Conservation (phyloP, 352 stramenopile species). For the Globisporangium ultimum region DNA sequence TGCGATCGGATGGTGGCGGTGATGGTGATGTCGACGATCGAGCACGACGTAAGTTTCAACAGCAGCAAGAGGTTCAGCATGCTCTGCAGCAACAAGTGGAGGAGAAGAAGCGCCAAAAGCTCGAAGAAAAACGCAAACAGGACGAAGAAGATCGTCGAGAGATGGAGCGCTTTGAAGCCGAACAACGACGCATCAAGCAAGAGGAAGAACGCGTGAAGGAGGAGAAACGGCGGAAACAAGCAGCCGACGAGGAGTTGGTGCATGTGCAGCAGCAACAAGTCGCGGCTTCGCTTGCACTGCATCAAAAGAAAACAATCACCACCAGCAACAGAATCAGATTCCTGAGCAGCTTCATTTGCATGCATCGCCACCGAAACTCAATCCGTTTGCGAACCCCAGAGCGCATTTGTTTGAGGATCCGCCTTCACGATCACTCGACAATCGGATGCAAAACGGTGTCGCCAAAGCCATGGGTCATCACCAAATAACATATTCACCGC, state of each 20-base stretch:
- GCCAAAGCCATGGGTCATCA: no score
- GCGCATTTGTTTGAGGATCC: slow-evolving; percentile 52
- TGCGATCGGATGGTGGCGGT: not conserved
- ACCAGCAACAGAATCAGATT: slow-evolving; percentile 33
- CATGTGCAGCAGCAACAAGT: slow-evolving; percentile 26
- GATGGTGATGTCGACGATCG: slow-evolving; percentile 4
- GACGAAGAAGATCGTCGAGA: slow-evolving; percentile 59
- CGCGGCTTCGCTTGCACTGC: slow-evolving; percentile 22
- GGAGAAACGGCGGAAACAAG: slow-evolving; percentile 47
- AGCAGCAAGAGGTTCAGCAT: slow-evolving; percentile 49
- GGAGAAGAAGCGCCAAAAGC: slow-evolving; percentile 59
- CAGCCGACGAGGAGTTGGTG: slow-evolving; percentile 41
- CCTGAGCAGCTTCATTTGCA: slow-evolving; percentile 9
- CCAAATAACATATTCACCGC: no score
- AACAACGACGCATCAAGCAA: slow-evolving; percentile 36
- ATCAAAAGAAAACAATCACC: slow-evolving; percentile 25
- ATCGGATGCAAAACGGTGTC: no score
- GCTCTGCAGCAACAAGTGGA: slow-evolving; percentile 54
- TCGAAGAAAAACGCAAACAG: slow-evolving; percentile 47
- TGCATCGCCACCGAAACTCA: slow-evolving; percentile 14
- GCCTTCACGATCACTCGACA: not conserved
- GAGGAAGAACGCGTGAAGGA: slow-evolving; percentile 44
- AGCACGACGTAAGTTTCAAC: slow-evolving; percentile 15
- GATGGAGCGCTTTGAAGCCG: slow-evolving; percentile 45
- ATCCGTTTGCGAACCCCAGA: slow-evolving; percentile 50